Percentiles rank a stretch among this genome's conserved stretches.
Evolutionary conservation across 257 asterid species (phyloP).

Genomic region (Rauvolfia tetraphylla): DNA sequence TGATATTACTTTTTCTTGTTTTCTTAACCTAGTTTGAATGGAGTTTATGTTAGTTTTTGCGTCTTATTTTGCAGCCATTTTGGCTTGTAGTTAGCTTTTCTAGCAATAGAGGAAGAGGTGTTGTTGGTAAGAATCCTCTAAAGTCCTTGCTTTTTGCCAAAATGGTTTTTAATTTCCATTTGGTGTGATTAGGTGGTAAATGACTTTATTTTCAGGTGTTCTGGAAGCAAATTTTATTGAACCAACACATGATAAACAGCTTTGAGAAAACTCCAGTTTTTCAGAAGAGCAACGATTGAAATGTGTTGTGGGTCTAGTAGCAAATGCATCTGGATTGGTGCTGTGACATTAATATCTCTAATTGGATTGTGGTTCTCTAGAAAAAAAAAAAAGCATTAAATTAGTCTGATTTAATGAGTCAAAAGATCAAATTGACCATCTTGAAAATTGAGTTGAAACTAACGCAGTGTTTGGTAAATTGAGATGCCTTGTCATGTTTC

Average conservation of each 20-base stretch:
- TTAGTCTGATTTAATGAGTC: no score
- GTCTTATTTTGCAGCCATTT: conserved; percentile 67
- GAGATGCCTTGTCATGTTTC: no score
- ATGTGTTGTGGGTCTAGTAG: not conserved
- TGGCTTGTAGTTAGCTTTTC: conserved; percentile 72
- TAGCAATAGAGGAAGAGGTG: conserved; percentile 79
- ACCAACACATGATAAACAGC: conserved; percentile 87
- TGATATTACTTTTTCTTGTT: not conserved
- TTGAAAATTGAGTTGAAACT: no score
- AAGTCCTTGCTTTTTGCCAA: conserved; percentile 5
- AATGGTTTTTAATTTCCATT: not conserved
- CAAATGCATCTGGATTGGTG: not conserved
- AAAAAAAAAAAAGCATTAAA: not conserved
- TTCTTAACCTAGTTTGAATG: not conserved
- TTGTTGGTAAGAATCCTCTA: conserved; percentile 66
- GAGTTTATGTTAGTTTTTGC: conserved; percentile 11
- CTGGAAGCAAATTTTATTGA: conserved; percentile 84
- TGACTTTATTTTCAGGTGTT: conserved; percentile 49
- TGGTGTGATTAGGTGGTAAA: conserved; percentile 10
- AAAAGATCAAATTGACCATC: no score
- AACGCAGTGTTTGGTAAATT: no score
- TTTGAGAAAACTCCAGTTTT: conserved; percentile 87
- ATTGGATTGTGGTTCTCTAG: not conserved
- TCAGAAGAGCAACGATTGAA: conserved; percentile 81
- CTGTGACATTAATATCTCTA: not conserved